These are phyloP conservation scores for Epichloe sp. DNA, from an alignment of 2,329 filamentous ascomycete genomes.

Conservation along the genomic window DNA sequence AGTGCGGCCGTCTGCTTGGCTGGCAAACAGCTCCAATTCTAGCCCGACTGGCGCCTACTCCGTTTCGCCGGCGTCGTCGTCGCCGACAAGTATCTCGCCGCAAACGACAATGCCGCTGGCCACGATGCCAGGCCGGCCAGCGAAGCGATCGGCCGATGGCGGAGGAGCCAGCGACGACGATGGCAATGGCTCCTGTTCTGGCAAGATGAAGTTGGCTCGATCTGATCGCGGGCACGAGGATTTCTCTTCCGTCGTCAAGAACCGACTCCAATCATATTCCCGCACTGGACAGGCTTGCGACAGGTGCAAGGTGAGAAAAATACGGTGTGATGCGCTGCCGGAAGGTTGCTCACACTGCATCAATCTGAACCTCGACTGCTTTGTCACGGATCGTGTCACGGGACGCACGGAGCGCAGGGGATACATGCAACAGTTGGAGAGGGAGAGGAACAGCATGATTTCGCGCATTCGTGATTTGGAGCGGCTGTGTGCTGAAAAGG, in stretches of 20 bases:
- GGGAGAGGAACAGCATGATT: constrained; percentile 55
- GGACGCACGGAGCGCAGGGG: constrained; percentile 68
- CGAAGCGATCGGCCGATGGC: constrained; percentile 27
- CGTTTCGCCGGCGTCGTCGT: constrained; percentile 5
- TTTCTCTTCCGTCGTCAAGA: constrained; percentile 44
- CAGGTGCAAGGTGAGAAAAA: constrained; percentile 82
- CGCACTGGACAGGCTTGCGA: constrained; percentile 78
- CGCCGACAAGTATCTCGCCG: constrained; percentile 6
- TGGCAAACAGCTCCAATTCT: constrained; percentile 3
- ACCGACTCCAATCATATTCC: constrained; percentile 39
- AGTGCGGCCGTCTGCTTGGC: not conserved
- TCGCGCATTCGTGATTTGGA: constrained; percentile 56
- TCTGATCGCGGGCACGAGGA: constrained; percentile 34
- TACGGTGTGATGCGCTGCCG: constrained; percentile 69
- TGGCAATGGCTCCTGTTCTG: constrained; percentile 6
- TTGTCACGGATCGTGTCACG: constrained; percentile 76
- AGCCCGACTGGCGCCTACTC: constrained; percentile 7
- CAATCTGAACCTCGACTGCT: constrained; percentile 64
- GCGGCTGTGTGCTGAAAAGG: constrained; percentile 46
- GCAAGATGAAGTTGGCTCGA: constrained; percentile 36
- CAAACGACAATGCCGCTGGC: constrained; percentile 4
- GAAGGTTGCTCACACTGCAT: constrained; percentile 74
- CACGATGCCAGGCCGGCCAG: constrained; percentile 9
- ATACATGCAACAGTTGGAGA: constrained; percentile 64
- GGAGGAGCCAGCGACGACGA: constrained; percentile 20